phyloP scores from a whole-genome alignment of 2,329 filamentous ascomycete genomes.

The Phialocephala sp. region DNA sequence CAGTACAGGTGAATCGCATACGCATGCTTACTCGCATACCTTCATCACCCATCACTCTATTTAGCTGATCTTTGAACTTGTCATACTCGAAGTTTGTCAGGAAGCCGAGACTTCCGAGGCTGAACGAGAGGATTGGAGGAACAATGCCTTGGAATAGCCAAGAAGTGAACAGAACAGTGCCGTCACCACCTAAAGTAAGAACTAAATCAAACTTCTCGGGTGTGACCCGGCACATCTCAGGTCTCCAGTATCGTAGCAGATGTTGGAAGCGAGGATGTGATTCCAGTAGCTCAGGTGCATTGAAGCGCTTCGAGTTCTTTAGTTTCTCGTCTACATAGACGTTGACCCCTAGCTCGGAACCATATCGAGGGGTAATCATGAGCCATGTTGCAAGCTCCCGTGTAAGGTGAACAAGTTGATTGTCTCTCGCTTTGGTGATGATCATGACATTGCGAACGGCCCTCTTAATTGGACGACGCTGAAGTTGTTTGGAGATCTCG shows the following conservation, averaged over 20 bases:
- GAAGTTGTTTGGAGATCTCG: constrained; percentile 94
- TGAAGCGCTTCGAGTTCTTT: constrained; percentile 85
- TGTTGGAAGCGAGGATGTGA: constrained; percentile 77
- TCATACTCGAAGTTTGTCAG: constrained; percentile 88
- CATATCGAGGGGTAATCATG: constrained; percentile 86
- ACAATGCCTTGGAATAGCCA: constrained; percentile 93
- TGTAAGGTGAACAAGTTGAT: constrained; percentile 87
- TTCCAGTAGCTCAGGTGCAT: constrained; percentile 72
- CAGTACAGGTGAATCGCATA: constrained; percentile 98
- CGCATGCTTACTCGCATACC: constrained; percentile 97
- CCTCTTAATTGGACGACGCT: constrained; percentile 87
- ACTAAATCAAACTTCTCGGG: constrained; percentile 97
- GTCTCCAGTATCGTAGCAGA: constrained; percentile 96
- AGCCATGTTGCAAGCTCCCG: constrained; percentile 89
- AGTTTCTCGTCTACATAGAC: constrained; percentile 99
- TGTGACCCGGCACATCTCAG: constrained; percentile 90
- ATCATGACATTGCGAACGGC: constrained; percentile 97
- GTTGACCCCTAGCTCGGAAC: constrained; percentile 87
- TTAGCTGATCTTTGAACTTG: constrained; percentile 84
- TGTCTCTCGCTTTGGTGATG: constrained; percentile 96
- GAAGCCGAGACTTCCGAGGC: constrained; percentile 85
- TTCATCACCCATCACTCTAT: constrained; percentile 88
- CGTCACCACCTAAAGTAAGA: constrained; percentile 83
- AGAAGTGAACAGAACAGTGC: constrained; percentile 85
- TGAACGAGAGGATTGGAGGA: constrained; percentile 83